Base-by-base conservation (phyloP, 2,329 filamentous ascomycete genomes). In the Periconia digitata region DNA sequence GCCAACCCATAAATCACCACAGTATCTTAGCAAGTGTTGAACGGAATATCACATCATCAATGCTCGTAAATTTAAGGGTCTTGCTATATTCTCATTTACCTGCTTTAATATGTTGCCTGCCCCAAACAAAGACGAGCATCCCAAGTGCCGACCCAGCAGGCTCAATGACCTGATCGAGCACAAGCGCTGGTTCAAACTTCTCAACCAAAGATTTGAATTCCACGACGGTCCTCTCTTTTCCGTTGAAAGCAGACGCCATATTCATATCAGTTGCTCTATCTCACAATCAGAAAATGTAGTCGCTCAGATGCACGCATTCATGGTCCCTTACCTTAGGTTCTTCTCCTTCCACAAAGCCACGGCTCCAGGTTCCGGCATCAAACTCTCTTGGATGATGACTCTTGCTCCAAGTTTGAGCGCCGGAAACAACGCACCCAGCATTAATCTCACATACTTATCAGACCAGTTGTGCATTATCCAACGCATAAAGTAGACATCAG, bases 391-490 rank as follows among this genome's bases (percentile, higher is more conserved):
- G 20, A 48, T 44, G 5, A 48, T 15, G 21, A 48, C 23, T 16
- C 41, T 39, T 6, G 35, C 40, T 8, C 46, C 49, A 4, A 17
- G 23, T 17, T 39, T 46, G 47, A 59, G 40, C 2, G 49, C 51
- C n/a, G 49, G 43, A 16, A 47, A 21, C 20, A 40, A 22, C 13
- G 35, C 35, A 4, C 22, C 18, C 21, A 51, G 16, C 6, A 51
- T 47, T 17, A n/a, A 6, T 2, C 32, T 21, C 13, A 18, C 24
- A 15, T 47, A 44, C 29, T 58, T 55, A 47, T 72, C 68, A 6
- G 60, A 53, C 69, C 67, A 73, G 46, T 74, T 69, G 50, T 73
- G 72, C 23, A 72, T 50, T 10, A 72, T 58, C 42, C 58, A 62
- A n/a, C 70, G 63, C 24, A 74, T 55, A 8, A 72, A 50, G 47